A percentile compares a stretch with the other conserved stretches of the same genome.
phyloP scores from a whole-genome alignment of 441 rosid genomes.

The Populus hybrid region DNA sequence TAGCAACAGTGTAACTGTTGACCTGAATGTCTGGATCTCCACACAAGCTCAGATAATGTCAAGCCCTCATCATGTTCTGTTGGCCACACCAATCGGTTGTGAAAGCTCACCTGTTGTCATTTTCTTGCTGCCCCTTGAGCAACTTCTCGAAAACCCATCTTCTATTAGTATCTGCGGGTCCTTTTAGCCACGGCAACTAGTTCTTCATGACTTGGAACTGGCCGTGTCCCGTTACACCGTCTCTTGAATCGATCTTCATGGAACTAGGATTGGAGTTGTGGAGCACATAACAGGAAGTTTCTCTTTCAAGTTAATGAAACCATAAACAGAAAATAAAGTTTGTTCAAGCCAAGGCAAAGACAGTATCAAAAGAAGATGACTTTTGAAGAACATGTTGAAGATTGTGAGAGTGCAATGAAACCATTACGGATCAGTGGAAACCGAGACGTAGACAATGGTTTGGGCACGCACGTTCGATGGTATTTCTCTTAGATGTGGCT shows the following conservation, averaged over 20 bases:
- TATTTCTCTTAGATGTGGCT: background rate
- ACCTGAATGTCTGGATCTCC: background rate
- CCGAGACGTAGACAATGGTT: background rate
- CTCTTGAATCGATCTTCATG: background rate
- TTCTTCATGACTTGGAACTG: background rate
- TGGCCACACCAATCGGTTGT: background rate
- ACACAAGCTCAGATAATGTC: background rate
- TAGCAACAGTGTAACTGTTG: background rate
- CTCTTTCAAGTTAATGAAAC: background rate
- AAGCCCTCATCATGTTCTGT: background rate
- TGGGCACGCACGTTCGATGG: background rate
- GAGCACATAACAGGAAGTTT: background rate
- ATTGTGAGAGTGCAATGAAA: background rate
- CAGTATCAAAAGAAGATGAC: background rate
- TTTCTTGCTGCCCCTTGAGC: background rate
- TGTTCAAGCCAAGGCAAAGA: conserved; percentile 24
- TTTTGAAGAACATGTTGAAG: background rate
- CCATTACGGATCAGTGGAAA: background rate
- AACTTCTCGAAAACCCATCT: no score
- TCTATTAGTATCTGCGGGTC: background rate
- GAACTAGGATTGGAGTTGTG: background rate
- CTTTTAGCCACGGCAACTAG: background rate
- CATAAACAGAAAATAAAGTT: background rate
- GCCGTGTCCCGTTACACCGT: background rate
- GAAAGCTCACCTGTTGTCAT: conserved; percentile 1